Evolutionary conservation across 306 rosid species (phyloP), one percentile per base, ranked within the genome.

Genomic region (Rubus parviflorus): DNA sequence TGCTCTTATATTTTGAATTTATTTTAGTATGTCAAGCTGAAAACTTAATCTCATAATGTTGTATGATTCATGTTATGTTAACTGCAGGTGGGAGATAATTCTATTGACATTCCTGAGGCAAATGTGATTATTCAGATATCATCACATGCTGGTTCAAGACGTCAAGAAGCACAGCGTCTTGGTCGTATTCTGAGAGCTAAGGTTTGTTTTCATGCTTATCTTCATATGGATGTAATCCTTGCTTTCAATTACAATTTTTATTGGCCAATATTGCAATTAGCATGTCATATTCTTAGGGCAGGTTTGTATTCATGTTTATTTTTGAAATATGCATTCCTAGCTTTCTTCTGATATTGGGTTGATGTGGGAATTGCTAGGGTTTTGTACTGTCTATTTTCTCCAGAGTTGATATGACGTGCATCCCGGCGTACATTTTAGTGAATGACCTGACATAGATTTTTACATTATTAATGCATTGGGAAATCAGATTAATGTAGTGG

Each of bases 181-280:
- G 98, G 98, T 67, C 97, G 97, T 89, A 94, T 94, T 94, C 97
- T 94, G 78, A 89, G 98, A 89, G 98, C 98, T 40, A 94, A 94
- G 95, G 98, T 89, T 74, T 67, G 88, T 84, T 74, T 82, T 63
- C 20, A 6, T 63, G 68, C 22, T 38, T 38, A 15, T 63, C 22
- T 15, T 79, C 76, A 61, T 72, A 75, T 1, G 45, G 37, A 6
- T 66, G 40, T 12, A 74, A 15, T 68, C 72, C 30, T 69, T 2
- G 65, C 56, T 63, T 38, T 58, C 14, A 40, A 56, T 4, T 57
- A 57, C 56, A 68, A 15, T 47, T 38, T 17, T 67, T 43, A 40
- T 47, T 17, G 38, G 38, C 53, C 38, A 22, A 40, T 6, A 25
- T 60, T 37, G 62, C 60, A n/a, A 30, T 41, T 14, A 14, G 20